phyloP scores from a whole-genome alignment of 805 yeast species.

The fission yeast (Schizosaccharomyces pombe) region DNA sequence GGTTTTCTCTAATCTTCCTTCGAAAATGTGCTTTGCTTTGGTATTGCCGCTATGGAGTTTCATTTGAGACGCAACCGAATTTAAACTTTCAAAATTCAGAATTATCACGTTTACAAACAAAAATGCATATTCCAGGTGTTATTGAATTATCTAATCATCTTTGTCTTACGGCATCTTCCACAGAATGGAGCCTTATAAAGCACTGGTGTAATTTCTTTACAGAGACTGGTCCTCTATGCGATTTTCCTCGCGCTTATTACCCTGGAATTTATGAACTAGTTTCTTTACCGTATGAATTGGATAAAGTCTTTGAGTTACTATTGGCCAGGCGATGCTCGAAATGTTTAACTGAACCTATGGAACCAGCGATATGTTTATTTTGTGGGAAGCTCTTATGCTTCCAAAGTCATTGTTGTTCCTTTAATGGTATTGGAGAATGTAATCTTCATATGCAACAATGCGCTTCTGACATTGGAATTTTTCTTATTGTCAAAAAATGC shows the following conservation, averaged over 20 bases:
- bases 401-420: conserved; percentile 31
- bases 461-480: conserved; percentile 43
- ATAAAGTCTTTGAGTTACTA: conserved; percentile 39
- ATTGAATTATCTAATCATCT: not conserved
- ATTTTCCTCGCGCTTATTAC: conserved; percentile 16
- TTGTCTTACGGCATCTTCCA: not conserved
- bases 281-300: conserved; percentile 42
- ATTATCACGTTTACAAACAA: not conserved
- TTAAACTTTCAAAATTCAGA: not conserved
- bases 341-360: conserved; percentile 20
- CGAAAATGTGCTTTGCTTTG: conserved; percentile 38
- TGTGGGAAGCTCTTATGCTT: conserved; percentile 49
- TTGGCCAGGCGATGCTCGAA: conserved; percentile 13
- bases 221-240: not conserved
- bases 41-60: conserved; percentile 15
- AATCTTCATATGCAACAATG: conserved; percentile 40
- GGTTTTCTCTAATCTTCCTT: conserved; percentile 38
- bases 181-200: not conserved
- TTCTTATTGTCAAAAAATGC: conserved; percentile 46
- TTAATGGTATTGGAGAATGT: conserved; percentile 43
- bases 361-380: conserved; percentile 69
- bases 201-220: not conserved
- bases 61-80: not conserved
- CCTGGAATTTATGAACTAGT: conserved; percentile 44
- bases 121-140: not conserved